Evolutionary conservation across 2,329 filamentous ascomycete genomes (phyloP), one percentile per base, ranked within the genome.

Genomic region (Fusarium sp.): DNA sequence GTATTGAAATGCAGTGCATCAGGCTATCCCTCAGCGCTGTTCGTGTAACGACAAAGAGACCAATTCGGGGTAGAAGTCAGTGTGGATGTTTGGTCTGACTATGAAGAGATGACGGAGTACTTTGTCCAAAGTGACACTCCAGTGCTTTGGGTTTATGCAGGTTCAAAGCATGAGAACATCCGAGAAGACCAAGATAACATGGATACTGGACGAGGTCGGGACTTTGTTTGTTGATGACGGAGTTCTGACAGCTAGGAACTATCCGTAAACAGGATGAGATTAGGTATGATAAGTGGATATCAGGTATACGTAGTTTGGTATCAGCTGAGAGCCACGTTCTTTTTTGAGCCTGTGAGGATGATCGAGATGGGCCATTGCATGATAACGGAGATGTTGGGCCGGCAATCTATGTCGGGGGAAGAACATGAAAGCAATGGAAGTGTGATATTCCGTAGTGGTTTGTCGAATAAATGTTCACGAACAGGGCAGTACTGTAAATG

Each of bases 291-390:
- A 42, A 56, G 51, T 65, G 36, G 62, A 62, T 48, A 56, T 55
- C 48, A 62, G 59, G 58, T 62, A 62, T 54, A 68, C 65, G 42
- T 26, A 9, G 4, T 19, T 6, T 3, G 9, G 39, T 23, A 66
- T 42, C 46, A 55, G 28, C 44, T 59, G 67, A 71, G 56, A 43
- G 60, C 42, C 48, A 65, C 19, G 32, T 61, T 56, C 56, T 47
- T 67, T 52, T 63, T 57, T 63, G 57, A 70, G 51, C n/a, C n/a
- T n/a, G n/a, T n/a, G n/a, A n/a, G 65, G 50, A 15, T 47, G 46
- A 68, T 68, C 50, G 65, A 68, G 60, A 65, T 68, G 56, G 56
- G 21, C 10, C 12, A 42, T 56, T 65, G 19, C 47, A 57, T 65
- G 47, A 45, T 51, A 39, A 26, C 62, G 46, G 50, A 61, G 51